Evolutionary conservation across 2,329 filamentous ascomycete species (phyloP).

Genomic region (Rutstroemia sp.): DNA sequence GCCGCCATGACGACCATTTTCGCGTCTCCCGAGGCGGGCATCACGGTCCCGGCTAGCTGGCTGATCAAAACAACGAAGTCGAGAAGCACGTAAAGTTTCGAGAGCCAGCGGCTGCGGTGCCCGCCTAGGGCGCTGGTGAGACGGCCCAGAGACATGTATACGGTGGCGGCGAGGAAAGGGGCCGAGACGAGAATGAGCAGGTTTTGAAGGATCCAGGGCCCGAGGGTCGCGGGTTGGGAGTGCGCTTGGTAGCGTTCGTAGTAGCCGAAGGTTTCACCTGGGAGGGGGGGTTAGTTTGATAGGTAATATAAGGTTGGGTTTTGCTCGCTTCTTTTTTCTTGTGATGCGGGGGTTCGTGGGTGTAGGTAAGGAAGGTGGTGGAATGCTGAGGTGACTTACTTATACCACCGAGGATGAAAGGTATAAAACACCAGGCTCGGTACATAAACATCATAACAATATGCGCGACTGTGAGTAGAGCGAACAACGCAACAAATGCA

Average conservation of each 20-base stretch:
- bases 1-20: background rate
- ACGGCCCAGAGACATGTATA: slow-evolving; percentile 40
- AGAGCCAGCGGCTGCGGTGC: slow-evolving; percentile 36
- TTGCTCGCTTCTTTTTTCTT: too few species aligned
- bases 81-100: slow-evolving; percentile 43
- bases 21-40: slow-evolving; percentile 2
- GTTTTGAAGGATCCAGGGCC: slow-evolving; percentile 34
- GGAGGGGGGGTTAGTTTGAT: background rate
- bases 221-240: background rate
- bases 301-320: too few species aligned
- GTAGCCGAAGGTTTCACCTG: slow-evolving; percentile 15
- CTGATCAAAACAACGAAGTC: slow-evolving; percentile 41
- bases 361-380: too few species aligned
- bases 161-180: slow-evolving; percentile 36
- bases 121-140: slow-evolving; percentile 34
- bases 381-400: slow-evolving; percentile 5
- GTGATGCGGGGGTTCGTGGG: too few species aligned
- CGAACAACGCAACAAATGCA: slow-evolving; percentile 15
- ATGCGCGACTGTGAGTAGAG: slow-evolving; percentile 8
- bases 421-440: slow-evolving; percentile 16
- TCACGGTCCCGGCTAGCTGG: slow-evolving; percentile 34
- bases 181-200: slow-evolving; percentile 37
- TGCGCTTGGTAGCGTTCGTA: slow-evolving; percentile 7
- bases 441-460: slow-evolving; percentile 13
- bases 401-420: slow-evolving; percentile 13